Base-by-base conservation (phyloP, 2,329 filamentous ascomycete genomes). In the Daldinia sp. region DNA sequence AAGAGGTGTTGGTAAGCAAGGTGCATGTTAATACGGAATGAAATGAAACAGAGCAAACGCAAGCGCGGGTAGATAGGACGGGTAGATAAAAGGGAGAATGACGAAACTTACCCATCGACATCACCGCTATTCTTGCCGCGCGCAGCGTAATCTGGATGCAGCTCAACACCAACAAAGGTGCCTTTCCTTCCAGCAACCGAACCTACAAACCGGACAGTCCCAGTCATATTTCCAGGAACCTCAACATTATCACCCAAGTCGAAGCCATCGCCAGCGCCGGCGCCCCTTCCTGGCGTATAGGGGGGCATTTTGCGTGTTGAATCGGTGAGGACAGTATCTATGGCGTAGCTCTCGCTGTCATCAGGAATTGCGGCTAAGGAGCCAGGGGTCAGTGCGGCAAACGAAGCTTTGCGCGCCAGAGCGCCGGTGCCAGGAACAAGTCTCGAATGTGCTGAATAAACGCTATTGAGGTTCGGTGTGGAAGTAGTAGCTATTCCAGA, bases 81-180 rank as follows among this genome's bases (percentile, higher is more conserved):
- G 50, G 15, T 56, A 59, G 61, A 63, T 18, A 48, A 46, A 62
- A 53, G 55, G 59, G 62, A 23, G 20, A 69, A 64, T 30, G 26
- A 37, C 33, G 41, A 63, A 41, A 77, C 88, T 81, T 86, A 95
- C 93, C 95, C 96, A 74, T 98, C 95, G 61, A 98, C 96, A 79
- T 97, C 94, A 71, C 96, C 96, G 76, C 88, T 97, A 78, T 99
- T 99, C 85, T 99, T 99, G 37, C 96, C 96, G 77, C 92, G 89
- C 58, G 86, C 81, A 37, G 94, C 92, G 82, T 91, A 97, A 73
- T 97, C 92, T 60, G 88, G 84, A 75, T 91, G 89, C 70, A 99
- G 85, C 81, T 99, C 96, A 39, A 99, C 93, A 51, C 96, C 96
- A 35, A 93, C 94, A 84, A 99, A 99, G 20, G 88, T 88, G 57